A percentile compares a stretch with the other conserved stretches of the same genome.
These are phyloP conservation scores for Castanea mollissima DNA, from an alignment of 306 rosid species.

Conservation along the genomic window DNA sequence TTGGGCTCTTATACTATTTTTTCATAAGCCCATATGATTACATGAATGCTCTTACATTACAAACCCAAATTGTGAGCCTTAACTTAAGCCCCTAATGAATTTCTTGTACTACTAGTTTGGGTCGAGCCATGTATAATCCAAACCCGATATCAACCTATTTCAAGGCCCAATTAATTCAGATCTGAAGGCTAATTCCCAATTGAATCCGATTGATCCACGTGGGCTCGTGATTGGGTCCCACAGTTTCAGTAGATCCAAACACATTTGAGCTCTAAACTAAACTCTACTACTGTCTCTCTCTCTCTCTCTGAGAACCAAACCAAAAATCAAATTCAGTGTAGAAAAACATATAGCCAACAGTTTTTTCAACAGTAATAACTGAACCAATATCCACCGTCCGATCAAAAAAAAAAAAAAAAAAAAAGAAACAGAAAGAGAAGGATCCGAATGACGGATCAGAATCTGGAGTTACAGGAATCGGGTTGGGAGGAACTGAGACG, in stretches of 20 bases:
- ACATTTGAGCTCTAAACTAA: background rate
- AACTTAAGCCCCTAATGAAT: too few relatives aligned
- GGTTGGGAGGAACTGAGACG: slow-evolving; percentile 98
- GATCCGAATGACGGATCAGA: slow-evolving; percentile 62
- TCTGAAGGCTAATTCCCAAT: too few relatives aligned
- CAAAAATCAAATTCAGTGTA: background rate
- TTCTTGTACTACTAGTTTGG: too few relatives aligned
- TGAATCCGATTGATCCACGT: too few relatives aligned
- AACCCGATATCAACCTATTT: too few relatives aligned
- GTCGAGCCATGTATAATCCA: rapidly evolving
- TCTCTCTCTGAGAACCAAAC: background rate
- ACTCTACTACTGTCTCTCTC: background rate
- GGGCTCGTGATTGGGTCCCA: too few relatives aligned
- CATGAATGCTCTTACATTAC: too few relatives aligned
- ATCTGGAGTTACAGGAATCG: slow-evolving; percentile 92
- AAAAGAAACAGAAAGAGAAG: background rate
- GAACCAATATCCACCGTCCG: slow-evolving; percentile 15
- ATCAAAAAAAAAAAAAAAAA: background rate
- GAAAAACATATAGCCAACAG: too few relatives aligned
- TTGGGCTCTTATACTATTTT: too few relatives aligned
- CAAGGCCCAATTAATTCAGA: too few relatives aligned
- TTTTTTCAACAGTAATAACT: slow-evolving; percentile 39
- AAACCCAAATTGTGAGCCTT: too few relatives aligned
- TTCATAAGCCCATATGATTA: too few relatives aligned
- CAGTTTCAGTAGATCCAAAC: background rate